Evolutionary conservation across 805 yeast genomes (phyloP).

Genomic region (Candida quercuum): DNA sequence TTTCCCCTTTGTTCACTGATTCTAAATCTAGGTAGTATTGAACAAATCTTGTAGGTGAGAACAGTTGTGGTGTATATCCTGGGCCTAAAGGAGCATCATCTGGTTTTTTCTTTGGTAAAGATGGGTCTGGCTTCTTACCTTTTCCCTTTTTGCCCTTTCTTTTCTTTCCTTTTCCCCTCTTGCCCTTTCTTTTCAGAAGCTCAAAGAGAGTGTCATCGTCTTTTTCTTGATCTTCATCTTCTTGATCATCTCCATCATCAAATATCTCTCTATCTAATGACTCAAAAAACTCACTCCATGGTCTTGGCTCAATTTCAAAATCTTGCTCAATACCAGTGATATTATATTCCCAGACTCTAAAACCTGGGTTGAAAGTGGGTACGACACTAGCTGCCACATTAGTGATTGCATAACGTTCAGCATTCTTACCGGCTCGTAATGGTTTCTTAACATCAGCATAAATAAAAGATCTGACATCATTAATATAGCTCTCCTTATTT

Average conservation of each 20-base stretch:
- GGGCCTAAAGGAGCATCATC: conserved; percentile 57
- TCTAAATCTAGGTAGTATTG: conserved; percentile 71
- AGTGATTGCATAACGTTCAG: conserved; percentile 63
- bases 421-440: conserved; percentile 29
- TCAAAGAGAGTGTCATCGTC: conserved; percentile 16
- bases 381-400: conserved; percentile 70
- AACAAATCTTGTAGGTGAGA: conserved; percentile 66
- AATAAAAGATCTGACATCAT: conserved; percentile 43
- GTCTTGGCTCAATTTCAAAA: conserved; percentile 23
- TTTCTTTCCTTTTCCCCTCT: conserved; percentile 18
- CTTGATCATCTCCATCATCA: conserved; percentile 25
- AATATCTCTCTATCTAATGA: conserved; percentile 36
- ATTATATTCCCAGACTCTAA: conserved; percentile 85
- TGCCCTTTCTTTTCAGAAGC: conserved; percentile 2
- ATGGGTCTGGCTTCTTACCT: conserved; percentile 41
- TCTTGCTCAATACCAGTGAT: conserved; percentile 42
- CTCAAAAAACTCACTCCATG: conserved; percentile 58
- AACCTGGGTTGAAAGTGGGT: conserved; percentile 81
- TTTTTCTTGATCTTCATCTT: conserved; percentile 12
- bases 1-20: conserved; percentile 35
- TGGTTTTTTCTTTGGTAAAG: conserved; percentile 62
- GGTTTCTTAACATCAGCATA: conserved; percentile 34
- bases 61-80: conserved; percentile 64
- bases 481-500: conserved; percentile 63
- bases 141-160: conserved; percentile 21